A percentile compares a stretch with the other conserved stretches of the same genome.
Evolutionary conservation across 257 asterid species (phyloP).

Genomic region (Anisodus tanguticus): DNA sequence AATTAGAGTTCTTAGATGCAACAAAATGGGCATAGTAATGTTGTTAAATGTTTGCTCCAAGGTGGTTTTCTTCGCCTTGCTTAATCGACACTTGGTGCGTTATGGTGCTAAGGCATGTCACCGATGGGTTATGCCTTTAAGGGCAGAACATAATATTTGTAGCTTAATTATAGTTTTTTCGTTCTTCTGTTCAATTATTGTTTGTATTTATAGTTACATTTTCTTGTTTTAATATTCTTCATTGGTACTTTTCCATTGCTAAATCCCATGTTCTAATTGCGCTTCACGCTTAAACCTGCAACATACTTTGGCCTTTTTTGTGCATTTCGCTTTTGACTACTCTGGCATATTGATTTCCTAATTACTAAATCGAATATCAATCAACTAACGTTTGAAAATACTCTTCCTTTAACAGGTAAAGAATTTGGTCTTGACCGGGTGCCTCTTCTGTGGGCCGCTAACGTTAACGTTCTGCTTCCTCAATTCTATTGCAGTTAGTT

Average conservation of each 20-base stretch:
- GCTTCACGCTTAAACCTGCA: neutral
- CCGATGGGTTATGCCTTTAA: neutral
- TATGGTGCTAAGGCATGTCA: neutral
- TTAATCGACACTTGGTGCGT: neutral
- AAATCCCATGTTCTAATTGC: neutral
- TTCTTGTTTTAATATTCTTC: neutral
- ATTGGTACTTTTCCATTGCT: neutral
- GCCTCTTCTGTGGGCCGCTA: conserved; percentile 39
- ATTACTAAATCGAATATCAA: neutral
- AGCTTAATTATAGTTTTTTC: neutral
- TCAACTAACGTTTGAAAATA: neutral
- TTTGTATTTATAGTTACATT: too few species aligned
- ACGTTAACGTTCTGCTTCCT: conserved; percentile 38
- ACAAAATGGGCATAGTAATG: neutral
- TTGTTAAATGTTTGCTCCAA: neutral
- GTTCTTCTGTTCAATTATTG: neutral
- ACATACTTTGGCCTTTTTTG: neutral
- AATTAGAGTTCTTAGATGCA: neutral
- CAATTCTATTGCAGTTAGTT: conserved; percentile 39
- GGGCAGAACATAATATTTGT: neutral
- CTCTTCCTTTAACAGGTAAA: conserved; percentile 34
- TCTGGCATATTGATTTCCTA: neutral
- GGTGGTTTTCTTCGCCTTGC: neutral
- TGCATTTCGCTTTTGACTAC: neutral
- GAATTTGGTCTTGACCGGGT: conserved; percentile 37